Base-by-base conservation (phyloP, 73 alveolate genomes). In the Stentor roeselii region DNA sequence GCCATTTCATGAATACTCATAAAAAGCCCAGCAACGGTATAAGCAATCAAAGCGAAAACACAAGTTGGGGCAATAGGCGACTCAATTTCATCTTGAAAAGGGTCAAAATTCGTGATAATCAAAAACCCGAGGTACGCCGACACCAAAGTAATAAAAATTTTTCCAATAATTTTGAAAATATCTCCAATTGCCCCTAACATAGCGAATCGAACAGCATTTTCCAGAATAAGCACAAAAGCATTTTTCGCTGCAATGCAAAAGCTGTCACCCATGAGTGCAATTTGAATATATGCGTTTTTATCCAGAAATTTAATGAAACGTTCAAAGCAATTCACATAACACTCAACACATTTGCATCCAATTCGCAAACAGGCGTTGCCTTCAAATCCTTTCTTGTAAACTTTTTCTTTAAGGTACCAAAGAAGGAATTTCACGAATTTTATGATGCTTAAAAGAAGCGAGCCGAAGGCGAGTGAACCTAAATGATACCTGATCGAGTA, bases 381-480 rank as follows among this genome's bases (percentile, higher is more conserved):
- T 11, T 80, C 90, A 59, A 87, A 89, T 39, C 89, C 89, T 67
- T 85, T 58, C 75, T 59, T 42, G 89, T 85, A 67, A 78, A 91
- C 74, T 74, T 90, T 90, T 90, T 91, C 83, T 86, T 38, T 86
- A 84, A 58, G 39, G 80, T 76, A 34, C 90, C 37, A 3, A 92
- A 75, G 41, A 83, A 67, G 85, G 14, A 88, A 78, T 92, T 93
- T 96, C 78, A 97, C 88, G 88, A 96, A 86, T 86, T 92, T 86
- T 61, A 96, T 92, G 37, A 97, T 91, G 2, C 99, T 99, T 3
- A 97, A 80, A 40, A 97, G 88, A 78, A 96, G 88, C 36, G 99
- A 86, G 11, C 99, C 99, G 82, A 97, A 92, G 3, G 99, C 99
- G 14, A 97, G 83, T 2, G 99, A 92, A 38, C 99, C 99, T 86